Evolutionary conservation across 139 green algal species (phyloP), one percentile per base, ranked within the genome.

Genomic region (Haematococcus lacustris): DNA sequence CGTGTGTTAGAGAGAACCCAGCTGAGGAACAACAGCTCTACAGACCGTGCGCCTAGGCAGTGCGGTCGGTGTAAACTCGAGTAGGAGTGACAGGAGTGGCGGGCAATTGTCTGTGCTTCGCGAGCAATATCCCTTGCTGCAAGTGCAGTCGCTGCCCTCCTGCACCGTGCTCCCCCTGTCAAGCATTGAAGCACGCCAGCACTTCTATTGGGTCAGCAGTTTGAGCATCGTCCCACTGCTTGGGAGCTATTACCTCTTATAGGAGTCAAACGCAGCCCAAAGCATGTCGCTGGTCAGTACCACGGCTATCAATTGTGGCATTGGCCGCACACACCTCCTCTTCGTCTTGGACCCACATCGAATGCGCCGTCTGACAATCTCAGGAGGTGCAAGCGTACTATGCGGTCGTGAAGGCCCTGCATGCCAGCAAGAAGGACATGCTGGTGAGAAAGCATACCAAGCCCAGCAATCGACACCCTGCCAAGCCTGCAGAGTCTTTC

Each of bases 381-480:
- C 30, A 43, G 23, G 61, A 68, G n/a, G 3, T 3, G 3, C 13
- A 9, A 25, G 64, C 64, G 35, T 70, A 70, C 64, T 70, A 53
- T 23, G 37, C 37, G 3, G 37, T 70, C 3, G 35, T 4, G 5
- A 41, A 33, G 43, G 67, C 67, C 23, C 39, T 72, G 30, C 30
- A 25, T 6, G 67, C 67, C 3, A 61, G 67, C 7, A 47, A 43
- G 43, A 72, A 65, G 30, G 30, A 65, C 25, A 64, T 34, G 43
- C 50, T 72, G 23, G 67, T 72, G 67, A 37, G 67, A 64, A 64
- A 34, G 53, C 53, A n/a, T n/a, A n/a, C n/a, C n/a, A n/a, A n/a
- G n/a, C n/a, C n/a, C n/a, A n/a, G n/a, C n/a, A n/a, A n/a, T n/a
- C n/a, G n/a, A n/a, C n/a, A n/a, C n/a, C n/a, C n/a, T n/a, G n/a